Conservation (phyloP, 352 stramenopile species). For the Phytophthora citrophthora region DNA sequence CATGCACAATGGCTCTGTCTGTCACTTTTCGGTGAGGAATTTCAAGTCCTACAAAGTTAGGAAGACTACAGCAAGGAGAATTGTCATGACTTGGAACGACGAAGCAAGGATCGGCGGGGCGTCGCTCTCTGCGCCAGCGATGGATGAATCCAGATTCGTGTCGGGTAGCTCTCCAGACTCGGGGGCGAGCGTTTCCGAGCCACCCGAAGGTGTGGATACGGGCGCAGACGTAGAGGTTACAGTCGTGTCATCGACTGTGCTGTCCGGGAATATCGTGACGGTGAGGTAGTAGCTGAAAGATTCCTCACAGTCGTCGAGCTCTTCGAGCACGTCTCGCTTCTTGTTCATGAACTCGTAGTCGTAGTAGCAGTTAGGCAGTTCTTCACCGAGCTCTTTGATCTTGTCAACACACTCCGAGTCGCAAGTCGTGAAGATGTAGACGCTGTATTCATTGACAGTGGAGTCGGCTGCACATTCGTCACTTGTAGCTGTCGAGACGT, state of each 20-base stretch:
- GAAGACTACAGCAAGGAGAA: constrained; percentile 2
- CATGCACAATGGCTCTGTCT: background rate
- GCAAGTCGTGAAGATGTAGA: constrained; percentile 43
- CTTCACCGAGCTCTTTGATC: constrained; percentile 24
- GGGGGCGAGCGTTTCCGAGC: too few species aligned
- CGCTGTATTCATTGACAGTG: constrained; percentile 22
- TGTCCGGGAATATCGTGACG: constrained; percentile 16
- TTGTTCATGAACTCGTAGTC: constrained; percentile 43
- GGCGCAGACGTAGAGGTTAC: constrained; percentile 8
- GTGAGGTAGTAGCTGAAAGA: constrained; percentile 13
- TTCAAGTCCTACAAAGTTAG: constrained; percentile 4
- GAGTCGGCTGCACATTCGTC: constrained; percentile 34
- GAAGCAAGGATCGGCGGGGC: background rate
- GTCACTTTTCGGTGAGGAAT: too few species aligned
- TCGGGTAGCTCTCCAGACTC: constrained; percentile 3
- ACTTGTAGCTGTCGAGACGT: constrained; percentile 27
- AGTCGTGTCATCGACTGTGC: background rate
- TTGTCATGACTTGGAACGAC: background rate
- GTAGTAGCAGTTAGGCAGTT: constrained; percentile 45
- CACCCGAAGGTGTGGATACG: background rate
- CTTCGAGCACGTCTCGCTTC: constrained; percentile 31
- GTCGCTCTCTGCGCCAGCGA: background rate
- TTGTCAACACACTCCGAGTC: constrained; percentile 30
- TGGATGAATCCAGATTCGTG: constrained; percentile 16
- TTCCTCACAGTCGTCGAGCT: constrained; percentile 15